Evolutionary conservation across 2,329 filamentous ascomycete species (phyloP), one percentile per base, ranked within the genome.

Genomic region (Colletotrichum sojae): DNA sequence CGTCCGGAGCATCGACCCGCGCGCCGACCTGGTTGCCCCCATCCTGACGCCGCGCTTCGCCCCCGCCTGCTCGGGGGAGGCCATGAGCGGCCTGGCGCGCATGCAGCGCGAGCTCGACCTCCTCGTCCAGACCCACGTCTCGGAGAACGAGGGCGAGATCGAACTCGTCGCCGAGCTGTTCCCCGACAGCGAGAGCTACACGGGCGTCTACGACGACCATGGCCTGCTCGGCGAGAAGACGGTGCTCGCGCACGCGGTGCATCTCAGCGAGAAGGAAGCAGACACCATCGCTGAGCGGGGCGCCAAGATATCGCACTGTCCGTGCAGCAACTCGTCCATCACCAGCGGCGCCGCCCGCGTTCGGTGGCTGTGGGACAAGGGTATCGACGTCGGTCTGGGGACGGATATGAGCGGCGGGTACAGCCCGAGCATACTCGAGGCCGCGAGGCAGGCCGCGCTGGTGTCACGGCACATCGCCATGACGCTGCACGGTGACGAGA

Each of bases 371-470:
- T 84, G 97, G 60, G 87, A 94, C 22, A 86, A 87, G 60, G 94
- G 93, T 0, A 86, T 98, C 53, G 89, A 88, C 0, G 90, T 98
- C 6, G 95, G 96, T 0, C 82, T 99, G 0, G 96, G 96, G 0
- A 98, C 95, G 0, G 96, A 99, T 78, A 90, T 98, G 67, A 93
- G 90, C 74, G 96, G 95, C 3, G 96, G 96, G 0, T 98, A 95
- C 78, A 93, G 90, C 63, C 87, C 93, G 0, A 93, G 90, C 70
- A 88, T 98, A 10, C 86, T 98, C 0, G 93, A 96, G 73, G 91
- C 94, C n/a, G 93, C 91, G 51, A 83, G 95, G 15, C 93, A 96
- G 76, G 94, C 95, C 0, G 88, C 90, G 58, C 86, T 97, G 70
- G 93, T 95, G 1, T 94, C 90, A 72, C 84, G 95, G 36, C 90